Evolutionary conservation across 148 eudicot genomes (phyloP), one percentile per base, ranked within the genome.

Genomic region (Pharnaceum exiguum): DNA sequence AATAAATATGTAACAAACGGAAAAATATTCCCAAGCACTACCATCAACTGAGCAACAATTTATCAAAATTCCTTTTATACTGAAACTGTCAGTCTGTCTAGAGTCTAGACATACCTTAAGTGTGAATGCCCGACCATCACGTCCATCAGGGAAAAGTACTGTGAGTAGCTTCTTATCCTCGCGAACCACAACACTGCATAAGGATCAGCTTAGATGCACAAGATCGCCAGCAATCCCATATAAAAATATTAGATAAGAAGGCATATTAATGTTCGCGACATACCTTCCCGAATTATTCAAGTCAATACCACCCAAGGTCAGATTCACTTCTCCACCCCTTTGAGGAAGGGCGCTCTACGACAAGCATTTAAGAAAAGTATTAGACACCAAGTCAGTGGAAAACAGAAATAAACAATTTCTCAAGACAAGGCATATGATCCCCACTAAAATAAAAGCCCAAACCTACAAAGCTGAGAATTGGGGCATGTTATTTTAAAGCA

Each of bases 201-300:
- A 25, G 21, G 24, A 42, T 63, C 60, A 48, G 15, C 15, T 35
- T 44, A 63, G 46, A 49, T 32, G 32, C 55, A 51, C 50, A 40
- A 57, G 1, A 55, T 35, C 11, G n/a, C n/a, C n/a, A n/a, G n/a
- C n/a, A n/a, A n/a, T n/a, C n/a, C n/a, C n/a, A n/a, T n/a, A 37
- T 27, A 46, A 60, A 26, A 58, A 57, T 6, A 35, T 27, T 40
- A 46, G 12, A 19, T 30, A 38, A 63, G n/a, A 39, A 52, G 27
- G 7, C 47, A 25, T 38, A 60, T 22, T 36, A 25, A 22, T 38
- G 68, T 16, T 8, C 49, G 60, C 10, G 43, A 21, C 25, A 62
- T 78, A 89, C 99, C 99, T 94, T 59, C 99, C 99, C 11, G 99
- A 94, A 79, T 94, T 94, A 71, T 94, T 89, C 65, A 94, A 84